Evolutionary conservation across 2,329 filamentous ascomycete species (phyloP).

Genomic region (Microsporum canis): DNA sequence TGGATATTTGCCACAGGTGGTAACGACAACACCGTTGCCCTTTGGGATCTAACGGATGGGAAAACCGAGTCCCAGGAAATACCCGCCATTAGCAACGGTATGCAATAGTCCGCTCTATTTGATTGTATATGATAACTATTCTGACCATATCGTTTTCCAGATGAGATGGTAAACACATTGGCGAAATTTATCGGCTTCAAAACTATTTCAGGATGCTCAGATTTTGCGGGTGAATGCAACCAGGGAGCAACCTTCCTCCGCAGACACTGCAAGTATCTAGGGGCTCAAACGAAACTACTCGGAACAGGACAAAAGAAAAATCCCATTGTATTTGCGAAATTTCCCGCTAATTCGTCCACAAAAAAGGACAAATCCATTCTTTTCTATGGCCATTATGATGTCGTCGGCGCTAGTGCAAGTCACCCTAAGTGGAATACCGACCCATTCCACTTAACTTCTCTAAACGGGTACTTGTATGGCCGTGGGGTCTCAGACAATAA

Average conservation of each 20-base stretch:
- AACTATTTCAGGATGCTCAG: slow-evolving; percentile 75
- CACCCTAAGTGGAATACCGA: slow-evolving; percentile 75
- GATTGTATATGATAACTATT: not conserved
- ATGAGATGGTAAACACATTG: slow-evolving; percentile 57
- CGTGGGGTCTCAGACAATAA: slow-evolving; percentile 98
- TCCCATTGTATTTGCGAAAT: slow-evolving; percentile 85
- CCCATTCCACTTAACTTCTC: slow-evolving; percentile 78
- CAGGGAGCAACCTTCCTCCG: slow-evolving; percentile 85
- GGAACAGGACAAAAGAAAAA: slow-evolving; percentile 69
- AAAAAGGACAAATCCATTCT: slow-evolving; percentile 65
- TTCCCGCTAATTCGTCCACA: slow-evolving; percentile 51
- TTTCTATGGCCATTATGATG: slow-evolving; percentile 97
- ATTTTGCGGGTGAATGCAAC: slow-evolving; percentile 83
- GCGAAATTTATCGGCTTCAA: slow-evolving; percentile 83
- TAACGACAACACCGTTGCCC: slow-evolving; percentile 77
- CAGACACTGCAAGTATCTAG: slow-evolving; percentile 81
- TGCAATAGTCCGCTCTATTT: not conserved
- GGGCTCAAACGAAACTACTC: slow-evolving; percentile 82
- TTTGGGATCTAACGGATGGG: slow-evolving; percentile 67
- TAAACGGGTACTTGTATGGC: slow-evolving; percentile 87
- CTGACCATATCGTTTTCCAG: slow-evolving; percentile 23
- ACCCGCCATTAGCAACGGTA: slow-evolving; percentile 48
- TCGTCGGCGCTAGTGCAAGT: slow-evolving; percentile 78
- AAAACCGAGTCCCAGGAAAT: slow-evolving; percentile 35
- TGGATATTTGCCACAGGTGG: slow-evolving; percentile 90